Percentiles rank a stretch among this genome's conserved stretches.
phyloP scores from a whole-genome alignment of 495 filamentous ascomycete species.

The Aspergillus kassunensis region DNA sequence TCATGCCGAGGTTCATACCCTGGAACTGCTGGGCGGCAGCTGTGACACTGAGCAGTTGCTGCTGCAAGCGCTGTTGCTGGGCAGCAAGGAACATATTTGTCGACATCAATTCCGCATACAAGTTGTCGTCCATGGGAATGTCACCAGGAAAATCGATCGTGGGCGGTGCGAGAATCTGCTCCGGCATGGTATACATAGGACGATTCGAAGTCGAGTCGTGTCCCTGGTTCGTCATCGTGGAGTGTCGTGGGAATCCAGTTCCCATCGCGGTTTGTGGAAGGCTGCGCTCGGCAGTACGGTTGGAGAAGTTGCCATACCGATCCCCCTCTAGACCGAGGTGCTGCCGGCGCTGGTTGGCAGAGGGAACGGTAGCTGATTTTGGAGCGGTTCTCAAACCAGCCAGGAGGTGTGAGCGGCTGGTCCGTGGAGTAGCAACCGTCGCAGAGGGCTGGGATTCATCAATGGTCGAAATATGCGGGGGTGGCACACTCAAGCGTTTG shows the following conservation, averaged over 20 bases:
- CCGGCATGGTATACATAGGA: constrained; percentile 66
- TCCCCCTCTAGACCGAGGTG: constrained; percentile 43
- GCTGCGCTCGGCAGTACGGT: constrained; percentile 37
- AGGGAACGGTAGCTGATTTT: constrained; percentile 73
- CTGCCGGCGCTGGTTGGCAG: constrained; percentile 54
- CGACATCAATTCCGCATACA: constrained; percentile 78
- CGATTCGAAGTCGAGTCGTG: constrained; percentile 35
- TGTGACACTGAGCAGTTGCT: constrained; percentile 55
- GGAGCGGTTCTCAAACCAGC: constrained; percentile 91
- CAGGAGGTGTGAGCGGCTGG: constrained; percentile 90
- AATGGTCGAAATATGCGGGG: constrained; percentile 59
- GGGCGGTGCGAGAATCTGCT: constrained; percentile 84
- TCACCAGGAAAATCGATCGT: constrained; percentile 64
- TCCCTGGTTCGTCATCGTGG: constrained; percentile 44
- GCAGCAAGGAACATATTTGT: constrained; percentile 83
- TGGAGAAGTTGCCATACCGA: constrained; percentile 40
- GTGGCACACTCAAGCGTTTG: constrained; percentile 73
- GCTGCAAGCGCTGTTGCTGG: constrained; percentile 79
- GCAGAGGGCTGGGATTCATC: constrained; percentile 57
- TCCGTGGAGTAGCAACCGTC: constrained; percentile 69
- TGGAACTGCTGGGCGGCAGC: constrained; percentile 72
- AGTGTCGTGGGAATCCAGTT: constrained; percentile 51
- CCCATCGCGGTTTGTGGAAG: constrained; percentile 62
- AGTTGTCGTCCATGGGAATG: constrained; percentile 69
- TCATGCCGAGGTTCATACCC: constrained; percentile 55